Percentiles rank a stretch among this genome's conserved stretches.
Conservation (phyloP, 2,329 filamentous ascomycete species). For the Ophiostoma sp. region DNA sequence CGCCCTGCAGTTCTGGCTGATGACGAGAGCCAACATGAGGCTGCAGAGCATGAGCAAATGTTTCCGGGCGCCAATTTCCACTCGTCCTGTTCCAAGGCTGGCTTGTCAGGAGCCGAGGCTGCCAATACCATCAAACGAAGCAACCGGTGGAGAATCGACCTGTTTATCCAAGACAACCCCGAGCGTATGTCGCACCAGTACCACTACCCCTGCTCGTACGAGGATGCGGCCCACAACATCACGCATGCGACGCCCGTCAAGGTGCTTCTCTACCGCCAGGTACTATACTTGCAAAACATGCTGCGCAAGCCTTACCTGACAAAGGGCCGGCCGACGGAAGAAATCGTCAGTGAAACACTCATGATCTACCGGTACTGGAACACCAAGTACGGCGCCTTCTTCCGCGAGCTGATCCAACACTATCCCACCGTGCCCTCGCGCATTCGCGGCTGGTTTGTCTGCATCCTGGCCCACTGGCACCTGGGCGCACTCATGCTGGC, state of each 20-base stretch:
- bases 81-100: background rate
- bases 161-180: constrained; percentile 36
- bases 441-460: constrained; percentile 56
- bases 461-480: constrained; percentile 54
- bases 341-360: constrained; percentile 43
- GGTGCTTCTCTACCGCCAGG: constrained; percentile 52
- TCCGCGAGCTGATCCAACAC: constrained; percentile 45
- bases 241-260: constrained; percentile 53
- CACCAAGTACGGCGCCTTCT: constrained; percentile 45
- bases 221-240: constrained; percentile 45
- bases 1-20: constrained; percentile 37
- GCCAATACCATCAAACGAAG: constrained; percentile 5
- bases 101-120: background rate
- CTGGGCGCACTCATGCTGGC: constrained; percentile 51
- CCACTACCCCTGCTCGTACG: constrained; percentile 51
- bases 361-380: constrained; percentile 53
- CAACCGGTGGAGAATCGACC: constrained; percentile 32
- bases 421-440: constrained; percentile 47
- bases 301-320: constrained; percentile 37
- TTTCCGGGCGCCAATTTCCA: constrained; percentile 23
- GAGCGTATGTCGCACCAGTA: constrained; percentile 27
- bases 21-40: constrained; percentile 39
- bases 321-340: constrained; percentile 40
- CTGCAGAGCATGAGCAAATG: constrained; percentile 26
- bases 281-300: constrained; percentile 51